Evolutionary conservation across 306 rosid species (phyloP).

Genomic region (Quercus robur): DNA sequence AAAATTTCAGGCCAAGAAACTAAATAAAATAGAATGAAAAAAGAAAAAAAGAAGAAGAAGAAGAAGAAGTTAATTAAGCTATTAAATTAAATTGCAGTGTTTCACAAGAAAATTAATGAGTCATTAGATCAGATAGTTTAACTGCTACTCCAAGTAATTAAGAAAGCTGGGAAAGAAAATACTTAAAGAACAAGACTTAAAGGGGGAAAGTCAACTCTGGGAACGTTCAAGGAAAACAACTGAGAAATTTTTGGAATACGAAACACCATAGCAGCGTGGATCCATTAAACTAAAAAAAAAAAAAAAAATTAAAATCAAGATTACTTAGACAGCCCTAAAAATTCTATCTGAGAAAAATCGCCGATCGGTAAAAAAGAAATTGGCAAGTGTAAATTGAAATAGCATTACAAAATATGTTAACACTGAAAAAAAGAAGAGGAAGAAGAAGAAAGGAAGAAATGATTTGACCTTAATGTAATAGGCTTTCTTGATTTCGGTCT

Average conservation of each 20-base stretch:
- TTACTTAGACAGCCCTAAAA: no score
- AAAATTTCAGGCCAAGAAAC: background rate
- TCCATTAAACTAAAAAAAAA: no score
- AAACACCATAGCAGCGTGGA: no score
- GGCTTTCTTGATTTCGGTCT: constrained; percentile 96
- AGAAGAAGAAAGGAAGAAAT: background rate
- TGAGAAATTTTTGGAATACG: no score
- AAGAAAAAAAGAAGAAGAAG: background rate
- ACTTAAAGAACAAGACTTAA: no score
- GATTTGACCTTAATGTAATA: constrained; percentile 81
- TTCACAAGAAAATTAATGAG: background rate
- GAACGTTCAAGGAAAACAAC: no score
- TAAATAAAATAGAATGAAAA: background rate
- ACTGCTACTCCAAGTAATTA: background rate
- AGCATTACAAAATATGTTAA: no score
- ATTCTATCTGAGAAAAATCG: no score
- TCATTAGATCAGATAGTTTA: background rate
- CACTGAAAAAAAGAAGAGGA: background rate
- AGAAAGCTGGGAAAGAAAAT: background rate
- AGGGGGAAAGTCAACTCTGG: background rate
- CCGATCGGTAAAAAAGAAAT: no score
- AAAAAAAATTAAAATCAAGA: no score
- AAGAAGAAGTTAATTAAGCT: background rate
- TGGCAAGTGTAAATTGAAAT: no score
- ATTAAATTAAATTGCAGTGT: background rate